phyloP scores from a whole-genome alignment of 2,329 filamentous ascomycete species.

The Alternaria angustiovoidea region DNA sequence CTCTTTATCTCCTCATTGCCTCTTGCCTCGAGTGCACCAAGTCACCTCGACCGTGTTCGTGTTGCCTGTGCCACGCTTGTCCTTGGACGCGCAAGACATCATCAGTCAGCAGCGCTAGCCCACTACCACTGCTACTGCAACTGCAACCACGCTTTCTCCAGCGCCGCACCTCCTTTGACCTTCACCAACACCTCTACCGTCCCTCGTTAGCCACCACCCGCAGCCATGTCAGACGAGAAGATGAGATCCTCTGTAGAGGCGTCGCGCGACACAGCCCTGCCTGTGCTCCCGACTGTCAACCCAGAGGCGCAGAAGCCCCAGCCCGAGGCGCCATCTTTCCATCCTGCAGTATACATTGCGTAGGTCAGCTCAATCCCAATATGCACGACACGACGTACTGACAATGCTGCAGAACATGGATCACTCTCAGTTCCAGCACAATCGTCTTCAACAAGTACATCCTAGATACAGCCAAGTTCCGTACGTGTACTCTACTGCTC shows the following conservation, averaged over 20 bases:
- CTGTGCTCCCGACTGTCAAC: conserved; percentile 81
- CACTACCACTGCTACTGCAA: conserved; percentile 10
- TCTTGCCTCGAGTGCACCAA: conserved; percentile 27
- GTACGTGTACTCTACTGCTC: conserved; percentile 60
- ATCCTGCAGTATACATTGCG: conserved; percentile 86
- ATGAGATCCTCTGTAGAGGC: conserved; percentile 82
- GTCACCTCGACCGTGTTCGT: conserved; percentile 23
- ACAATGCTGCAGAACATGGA: conserved; percentile 75
- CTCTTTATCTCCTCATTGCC: conserved; percentile 34
- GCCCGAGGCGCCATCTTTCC: conserved; percentile 68
- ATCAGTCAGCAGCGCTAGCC: conserved; percentile 34
- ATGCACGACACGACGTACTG: conserved; percentile 22
- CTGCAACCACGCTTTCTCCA: conserved; percentile 21
- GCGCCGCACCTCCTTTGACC: conserved; percentile 30
- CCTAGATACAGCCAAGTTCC: conserved; percentile 83
- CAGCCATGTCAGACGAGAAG: conserved; percentile 75
- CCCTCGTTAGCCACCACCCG: conserved; percentile 28
- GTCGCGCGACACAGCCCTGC: conserved; percentile 66
- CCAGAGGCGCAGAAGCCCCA: conserved; percentile 73
- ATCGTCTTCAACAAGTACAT: conserved; percentile 99
- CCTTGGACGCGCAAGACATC: conserved; percentile 12
- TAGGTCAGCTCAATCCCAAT: conserved; percentile 58
- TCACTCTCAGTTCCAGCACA: conserved; percentile 87
- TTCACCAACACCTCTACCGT: conserved; percentile 24
- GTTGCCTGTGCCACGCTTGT: conserved; percentile 36